A percentile compares a stretch with the other conserved stretches of the same genome.
These are phyloP conservation scores for Aegilops longissima DNA, from an alignment of 176 grass and related monocot genomes.

Conservation along the genomic window DNA sequence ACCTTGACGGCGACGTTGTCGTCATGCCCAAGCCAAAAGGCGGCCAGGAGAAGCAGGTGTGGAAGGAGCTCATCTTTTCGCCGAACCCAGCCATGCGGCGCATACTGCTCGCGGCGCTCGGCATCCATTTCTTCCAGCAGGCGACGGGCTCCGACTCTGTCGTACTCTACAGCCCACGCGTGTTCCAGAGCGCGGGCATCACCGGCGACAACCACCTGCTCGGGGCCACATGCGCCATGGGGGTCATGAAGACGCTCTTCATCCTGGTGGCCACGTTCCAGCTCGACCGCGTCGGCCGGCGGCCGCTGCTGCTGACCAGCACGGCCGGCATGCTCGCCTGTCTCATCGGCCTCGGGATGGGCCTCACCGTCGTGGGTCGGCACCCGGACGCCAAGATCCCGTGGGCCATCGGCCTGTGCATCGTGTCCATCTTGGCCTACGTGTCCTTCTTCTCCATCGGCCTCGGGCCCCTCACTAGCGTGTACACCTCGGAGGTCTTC, in stretches of 20 bases:
- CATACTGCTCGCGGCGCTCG: conserved; percentile 49
- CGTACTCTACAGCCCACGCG: conserved; percentile 62
- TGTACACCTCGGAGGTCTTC: conserved; percentile 70
- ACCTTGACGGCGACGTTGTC: conserved; percentile 60
- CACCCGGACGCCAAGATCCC: conserved; percentile 22
- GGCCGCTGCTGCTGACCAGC: conserved; percentile 57
- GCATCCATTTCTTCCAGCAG: conserved; percentile 68
- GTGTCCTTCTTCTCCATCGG: conserved; percentile 79
- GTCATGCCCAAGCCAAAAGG: conserved; percentile 1
- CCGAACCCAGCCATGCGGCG: conserved; percentile 47
- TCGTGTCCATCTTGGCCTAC: conserved; percentile 42
- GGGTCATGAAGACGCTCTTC: conserved; percentile 60
- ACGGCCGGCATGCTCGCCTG: conserved; percentile 37
- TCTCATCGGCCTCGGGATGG: conserved; percentile 48
- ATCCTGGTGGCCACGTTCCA: conserved; percentile 68
- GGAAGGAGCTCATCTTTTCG: conserved; percentile 64
- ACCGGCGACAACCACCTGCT: conserved; percentile 35
- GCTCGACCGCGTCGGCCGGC: conserved; percentile 54
- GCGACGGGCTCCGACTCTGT: conserved; percentile 62
- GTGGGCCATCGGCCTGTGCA: conserved; percentile 57
- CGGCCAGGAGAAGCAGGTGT: conserved; percentile 46
- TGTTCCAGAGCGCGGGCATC: conserved; percentile 67
- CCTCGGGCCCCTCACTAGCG: conserved; percentile 48
- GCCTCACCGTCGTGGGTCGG: conserved; percentile 40
- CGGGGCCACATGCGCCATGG: conserved; percentile 63